Conservation (phyloP, 2,329 filamentous ascomycete species). For the Epichloe festucae region DNA sequence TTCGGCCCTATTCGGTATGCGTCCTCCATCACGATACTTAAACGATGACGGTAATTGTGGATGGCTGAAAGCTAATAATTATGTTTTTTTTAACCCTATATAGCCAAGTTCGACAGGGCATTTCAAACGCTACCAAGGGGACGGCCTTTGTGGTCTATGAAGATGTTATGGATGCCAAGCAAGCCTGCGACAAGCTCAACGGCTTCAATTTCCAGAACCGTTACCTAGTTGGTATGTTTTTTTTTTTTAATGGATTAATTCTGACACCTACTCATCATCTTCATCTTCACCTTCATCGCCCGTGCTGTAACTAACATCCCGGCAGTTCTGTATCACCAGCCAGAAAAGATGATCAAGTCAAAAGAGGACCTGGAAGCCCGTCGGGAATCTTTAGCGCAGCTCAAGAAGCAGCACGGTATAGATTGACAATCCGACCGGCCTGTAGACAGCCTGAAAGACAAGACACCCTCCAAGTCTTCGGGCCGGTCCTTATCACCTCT, state of each 20-base stretch:
- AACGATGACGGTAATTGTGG: background rate
- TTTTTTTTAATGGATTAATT: background rate
- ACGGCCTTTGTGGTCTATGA: slow-evolving; percentile 99
- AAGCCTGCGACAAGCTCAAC: slow-evolving; percentile 98
- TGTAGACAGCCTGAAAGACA: slow-evolving; percentile 36
- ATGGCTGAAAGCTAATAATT: slow-evolving; percentile 1
- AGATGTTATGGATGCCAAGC: slow-evolving; percentile 97
- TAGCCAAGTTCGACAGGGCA: slow-evolving; percentile 97
- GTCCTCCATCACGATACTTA: slow-evolving; percentile 2
- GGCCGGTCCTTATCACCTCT: slow-evolving; percentile 45
- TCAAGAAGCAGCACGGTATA: slow-evolving; percentile 96
- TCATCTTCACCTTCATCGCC: background rate
- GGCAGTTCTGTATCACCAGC: slow-evolving; percentile 49
- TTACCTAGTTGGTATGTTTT: slow-evolving; percentile 82
- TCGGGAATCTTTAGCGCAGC: slow-evolving; percentile 93
- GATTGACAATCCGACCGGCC: slow-evolving; percentile 80
- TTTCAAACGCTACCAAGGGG: slow-evolving; percentile 93
- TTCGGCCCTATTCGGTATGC: slow-evolving; percentile 87
- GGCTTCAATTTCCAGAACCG: slow-evolving; percentile 99
- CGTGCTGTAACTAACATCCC: background rate
- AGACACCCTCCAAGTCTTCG: slow-evolving; percentile 38
- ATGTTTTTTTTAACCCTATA: slow-evolving; percentile 8
- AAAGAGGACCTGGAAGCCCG: slow-evolving; percentile 89
- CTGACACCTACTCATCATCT: slow-evolving; percentile 4
- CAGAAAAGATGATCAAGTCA: slow-evolving; percentile 60